Percentiles rank a stretch among this genome's conserved stretches.
Conservation (phyloP, 768 basidiomycete species). For the Tricholoma furcatifolium region DNA sequence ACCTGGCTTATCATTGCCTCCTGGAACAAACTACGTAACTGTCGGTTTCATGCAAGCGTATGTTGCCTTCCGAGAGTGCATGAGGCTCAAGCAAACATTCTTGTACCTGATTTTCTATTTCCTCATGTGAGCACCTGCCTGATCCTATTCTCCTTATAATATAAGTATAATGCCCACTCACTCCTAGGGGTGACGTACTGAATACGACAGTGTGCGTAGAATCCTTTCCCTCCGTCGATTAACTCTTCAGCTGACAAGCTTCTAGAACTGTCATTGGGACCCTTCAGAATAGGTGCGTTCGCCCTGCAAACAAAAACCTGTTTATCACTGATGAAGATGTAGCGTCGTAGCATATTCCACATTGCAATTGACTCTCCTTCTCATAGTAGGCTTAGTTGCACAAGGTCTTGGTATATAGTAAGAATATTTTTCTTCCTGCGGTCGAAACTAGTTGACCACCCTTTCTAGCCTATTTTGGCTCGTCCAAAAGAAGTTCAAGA, state of each 20-base stretch:
- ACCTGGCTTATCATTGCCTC: constrained; percentile 61
- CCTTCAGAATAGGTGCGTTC: neutral
- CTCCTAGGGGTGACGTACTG: constrained; percentile 66
- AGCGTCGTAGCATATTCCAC: constrained; percentile 75
- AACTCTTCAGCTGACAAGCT: neutral
- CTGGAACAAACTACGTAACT: constrained; percentile 52
- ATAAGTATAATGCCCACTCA: neutral
- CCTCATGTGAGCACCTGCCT: constrained; percentile 51
- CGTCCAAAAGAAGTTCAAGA: constrained; percentile 61
- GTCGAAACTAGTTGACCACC: neutral
- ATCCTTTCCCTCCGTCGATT: neutral
- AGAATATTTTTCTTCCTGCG: constrained; percentile 15
- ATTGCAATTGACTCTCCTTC: constrained; percentile 61
- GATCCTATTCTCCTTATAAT: neutral
- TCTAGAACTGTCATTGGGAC: neutral
- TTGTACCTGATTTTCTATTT: constrained; percentile 76
- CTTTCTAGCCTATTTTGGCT: constrained; percentile 58
- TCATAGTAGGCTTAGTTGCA: constrained; percentile 63
- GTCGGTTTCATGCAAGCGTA: constrained; percentile 70
- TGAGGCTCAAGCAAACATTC: constrained; percentile 71
- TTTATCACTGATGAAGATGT: neutral
- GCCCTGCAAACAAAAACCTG: neutral
- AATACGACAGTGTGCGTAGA: constrained; percentile 67
- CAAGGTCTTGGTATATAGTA: constrained; percentile 73
- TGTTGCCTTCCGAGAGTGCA: constrained; percentile 60